Percentiles rank a stretch among this genome's conserved stretches.
Conservation (phyloP, 2,329 filamentous ascomycete species). For the Coccinonectria pachysandricola region DNA sequence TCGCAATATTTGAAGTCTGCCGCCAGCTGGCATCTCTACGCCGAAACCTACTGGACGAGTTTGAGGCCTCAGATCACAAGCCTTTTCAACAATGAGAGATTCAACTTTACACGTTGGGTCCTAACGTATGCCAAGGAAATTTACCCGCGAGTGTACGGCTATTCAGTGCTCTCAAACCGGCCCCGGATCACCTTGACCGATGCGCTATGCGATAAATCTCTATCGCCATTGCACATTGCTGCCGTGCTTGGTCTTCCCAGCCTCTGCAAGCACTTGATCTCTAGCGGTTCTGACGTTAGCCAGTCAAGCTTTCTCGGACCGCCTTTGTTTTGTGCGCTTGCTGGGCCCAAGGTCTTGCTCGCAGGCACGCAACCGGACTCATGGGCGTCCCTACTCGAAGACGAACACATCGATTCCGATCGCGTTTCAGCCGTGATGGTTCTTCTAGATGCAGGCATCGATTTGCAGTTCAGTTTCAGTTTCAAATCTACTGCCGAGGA, state of each 20-base stretch:
- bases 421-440: conserved; percentile 11
- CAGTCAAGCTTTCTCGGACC: conserved; percentile 16
- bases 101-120: conserved; percentile 27
- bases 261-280: conserved; percentile 19
- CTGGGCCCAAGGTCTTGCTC: conserved; percentile 19
- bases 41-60: conserved; percentile 19
- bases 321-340: conserved; percentile 25
- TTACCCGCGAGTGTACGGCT: conserved; percentile 17
- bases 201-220: conserved; percentile 16
- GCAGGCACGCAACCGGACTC: conserved; percentile 10
- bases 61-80: conserved; percentile 15
- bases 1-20: conserved; percentile 20
- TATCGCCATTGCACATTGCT: conserved; percentile 25
- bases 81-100: conserved; percentile 19
- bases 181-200: conserved; percentile 21
- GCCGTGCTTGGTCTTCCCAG: conserved; percentile 22
- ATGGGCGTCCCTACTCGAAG: conserved; percentile 12
- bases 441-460: conserved; percentile 14
- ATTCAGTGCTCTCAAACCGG: conserved; percentile 11
- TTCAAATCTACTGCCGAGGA: conserved; percentile 9
- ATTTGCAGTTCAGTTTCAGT: conserved; percentile 9
- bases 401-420: conserved; percentile 3
- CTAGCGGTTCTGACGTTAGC: conserved; percentile 12
- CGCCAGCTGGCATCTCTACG: conserved; percentile 17
- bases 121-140: conserved; percentile 23